These are phyloP conservation scores for Malus domestica DNA, from an alignment of 306 rosid genomes.

Conservation along the genomic window ASM211411v1 NC_041803.1:9667501-9668000, in stretches of 20 bases:
- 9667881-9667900: not conserved
- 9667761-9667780: not conserved
- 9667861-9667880: not conserved
- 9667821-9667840: too few species aligned
- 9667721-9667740: not conserved
- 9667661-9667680: slow-evolving; percentile 30
- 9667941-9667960: too few species aligned
- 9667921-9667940: too few species aligned
- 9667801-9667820: not conserved
- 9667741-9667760: not conserved
- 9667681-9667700: slow-evolving; percentile 63
- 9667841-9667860: not conserved
- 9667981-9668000: too few species aligned
- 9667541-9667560: not conserved
- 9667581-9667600: not conserved
- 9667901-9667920: not conserved
- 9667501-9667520: not conserved
- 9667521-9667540: not conserved
- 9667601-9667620: not conserved
- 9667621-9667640: slow-evolving; percentile 10
- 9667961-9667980: too few species aligned
- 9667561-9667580: not conserved
- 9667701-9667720: slow-evolving; percentile 28
- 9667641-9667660: slow-evolving; percentile 31
- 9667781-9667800: not conserved